Percentiles rank a stretch among this genome's conserved stretches.
phyloP scores from a whole-genome alignment of 345 rosid species.

The Bruguiera gymnorhiza region DNA sequence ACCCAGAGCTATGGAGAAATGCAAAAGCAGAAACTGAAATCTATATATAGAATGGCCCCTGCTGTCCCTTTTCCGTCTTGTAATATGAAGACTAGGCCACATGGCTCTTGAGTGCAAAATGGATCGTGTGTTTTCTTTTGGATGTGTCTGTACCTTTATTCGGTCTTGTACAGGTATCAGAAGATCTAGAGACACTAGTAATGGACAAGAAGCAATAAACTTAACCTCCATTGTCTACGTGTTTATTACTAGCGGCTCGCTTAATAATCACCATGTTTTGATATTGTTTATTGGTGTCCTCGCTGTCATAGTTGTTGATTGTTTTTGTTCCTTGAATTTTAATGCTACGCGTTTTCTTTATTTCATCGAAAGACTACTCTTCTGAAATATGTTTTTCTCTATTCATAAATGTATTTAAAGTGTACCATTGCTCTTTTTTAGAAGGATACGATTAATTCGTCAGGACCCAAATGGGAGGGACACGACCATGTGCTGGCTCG shows the following conservation, averaged over 20 bases:
- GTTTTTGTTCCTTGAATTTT: constrained; percentile 32
- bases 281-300: constrained; percentile 17
- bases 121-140: constrained; percentile 7
- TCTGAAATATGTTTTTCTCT: background rate
- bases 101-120: constrained; percentile 5
- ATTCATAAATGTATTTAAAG: background rate
- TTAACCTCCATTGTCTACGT: constrained; percentile 33
- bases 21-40: constrained; percentile 52
- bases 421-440: background rate
- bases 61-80: constrained; percentile 6
- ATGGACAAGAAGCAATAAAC: constrained; percentile 48
- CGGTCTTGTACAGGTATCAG: constrained; percentile 42
- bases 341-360: constrained; percentile 16
- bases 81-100: constrained; percentile 10
- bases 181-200: constrained; percentile 37
- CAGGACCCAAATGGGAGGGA: constrained; percentile 28
- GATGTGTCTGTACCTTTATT: constrained; percentile 31
- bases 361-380: constrained; percentile 30
- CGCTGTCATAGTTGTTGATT: constrained; percentile 33
- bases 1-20: constrained; percentile 64
- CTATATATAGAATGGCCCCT: background rate
- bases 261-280: constrained; percentile 23
- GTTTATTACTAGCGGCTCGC: constrained; percentile 40
- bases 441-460: background rate
- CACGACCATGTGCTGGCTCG: constrained; percentile 60